Evolutionary conservation across 129 eudicot genomes (phyloP).

Genomic region (Pulicaria dysenterica): DNA sequence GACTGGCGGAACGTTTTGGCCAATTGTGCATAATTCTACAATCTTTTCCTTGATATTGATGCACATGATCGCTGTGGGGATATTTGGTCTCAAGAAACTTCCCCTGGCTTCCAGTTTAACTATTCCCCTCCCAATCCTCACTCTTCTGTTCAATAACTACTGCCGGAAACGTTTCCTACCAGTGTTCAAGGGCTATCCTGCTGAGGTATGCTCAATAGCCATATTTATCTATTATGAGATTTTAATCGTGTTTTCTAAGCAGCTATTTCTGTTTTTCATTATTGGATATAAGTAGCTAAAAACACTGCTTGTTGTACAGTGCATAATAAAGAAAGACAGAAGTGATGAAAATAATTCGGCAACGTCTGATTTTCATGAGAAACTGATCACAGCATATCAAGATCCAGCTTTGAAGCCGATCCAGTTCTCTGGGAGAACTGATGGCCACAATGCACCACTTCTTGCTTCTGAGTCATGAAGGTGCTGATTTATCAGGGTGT

Average conservation of each 20-base stretch:
- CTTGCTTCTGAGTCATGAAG: slow-evolving; percentile 45
- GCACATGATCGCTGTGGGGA: slow-evolving; percentile 89
- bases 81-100: slow-evolving; percentile 83
- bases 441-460: slow-evolving; percentile 63
- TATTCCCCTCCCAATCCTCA: slow-evolving; percentile 81
- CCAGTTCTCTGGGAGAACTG: slow-evolving; percentile 43
- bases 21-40: slow-evolving; percentile 68
- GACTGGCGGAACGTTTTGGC: slow-evolving; percentile 92
- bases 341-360: slow-evolving; percentile 56
- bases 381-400: slow-evolving; percentile 69
- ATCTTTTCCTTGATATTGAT: slow-evolving; percentile 73
- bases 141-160: slow-evolving; percentile 75
- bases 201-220: slow-evolving; percentile 60
- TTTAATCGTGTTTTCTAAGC: not conserved
- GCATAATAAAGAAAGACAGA: slow-evolving; percentile 81
- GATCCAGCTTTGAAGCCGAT: slow-evolving; percentile 74
- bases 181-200: slow-evolving; percentile 72
- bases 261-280: not conserved
- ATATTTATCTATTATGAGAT: not conserved
- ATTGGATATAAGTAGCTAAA: slow-evolving; percentile 15
- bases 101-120: slow-evolving; percentile 70
- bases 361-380: slow-evolving; percentile 57
- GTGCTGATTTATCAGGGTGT: slow-evolving; percentile 23
- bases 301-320: slow-evolving; percentile 45
- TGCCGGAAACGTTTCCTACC: slow-evolving; percentile 80